Base-by-base conservation (phyloP, 495 filamentous ascomycete species). In the Xylaria flabelliformis region DNA sequence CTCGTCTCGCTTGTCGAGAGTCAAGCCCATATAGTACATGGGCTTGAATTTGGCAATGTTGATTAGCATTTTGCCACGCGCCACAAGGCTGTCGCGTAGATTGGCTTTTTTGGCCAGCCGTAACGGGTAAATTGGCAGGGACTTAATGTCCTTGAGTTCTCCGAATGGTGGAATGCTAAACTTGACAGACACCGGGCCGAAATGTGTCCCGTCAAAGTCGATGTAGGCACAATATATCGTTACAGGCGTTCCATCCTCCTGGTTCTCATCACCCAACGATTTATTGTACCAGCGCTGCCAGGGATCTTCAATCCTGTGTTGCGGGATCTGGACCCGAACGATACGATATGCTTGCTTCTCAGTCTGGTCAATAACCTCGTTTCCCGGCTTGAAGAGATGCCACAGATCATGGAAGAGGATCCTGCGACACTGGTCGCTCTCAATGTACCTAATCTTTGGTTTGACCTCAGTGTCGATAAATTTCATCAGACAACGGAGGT, bases 321-420 rank as follows among this genome's bases (percentile, higher is more conserved):
- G 44, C 34, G 72, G 9, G 71, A 79, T 77, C 34, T 69, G 64
- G 36, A 79, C 62, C 7, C 69, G 12, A n/a, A 80, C 29, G 5
- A 81, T 67, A 0, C 80, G 75, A 39, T 81, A 82, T 7, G 56
- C 79, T 51, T 83, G 80, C 34, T 70, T 67, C 21, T 44, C 56
- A 34, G 66, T 70, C 53, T 64, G 64, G 32, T 48, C 74, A 65
- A 77, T 74, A 2, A 81, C 78, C 64, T 78, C 79, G n/a, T 75
- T 75, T 2, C 83, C 83, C 10, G 80, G 79, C 48, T 70, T 67
- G 73, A 84, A 85, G 2, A 85, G 67, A 65, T 82, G 74, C 83
- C 83, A 85, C 1, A 85, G 32, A 55, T 85, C 82, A 2, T 74
- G 46, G 67, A 82, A 85, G n/a, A 73, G 59, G n/a, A 84, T 71